Conservation (phyloP, 352 stramenopile species). For the Globisporangium radiosum region DNA sequence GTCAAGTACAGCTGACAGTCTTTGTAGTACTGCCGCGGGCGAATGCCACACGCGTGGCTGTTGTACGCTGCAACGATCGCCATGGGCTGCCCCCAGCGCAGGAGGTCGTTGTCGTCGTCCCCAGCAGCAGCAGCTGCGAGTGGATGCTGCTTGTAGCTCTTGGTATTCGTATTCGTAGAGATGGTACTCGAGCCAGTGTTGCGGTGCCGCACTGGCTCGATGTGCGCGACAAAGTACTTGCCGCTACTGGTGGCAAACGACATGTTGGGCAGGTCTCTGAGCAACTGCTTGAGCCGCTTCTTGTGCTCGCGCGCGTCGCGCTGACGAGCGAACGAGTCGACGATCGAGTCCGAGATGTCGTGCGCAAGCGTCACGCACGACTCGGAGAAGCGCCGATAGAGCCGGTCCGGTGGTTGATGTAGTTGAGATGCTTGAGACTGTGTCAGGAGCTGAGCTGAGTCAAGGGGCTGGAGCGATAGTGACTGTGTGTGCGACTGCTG, state of each 20-base stretch:
- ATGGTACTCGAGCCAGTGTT: not conserved
- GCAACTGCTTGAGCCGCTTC: slow-evolving; percentile 37
- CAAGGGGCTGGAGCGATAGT: too few species aligned
- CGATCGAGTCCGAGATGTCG: slow-evolving; percentile 17
- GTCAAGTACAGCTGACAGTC: slow-evolving; percentile 70
- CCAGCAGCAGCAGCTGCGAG: not conserved
- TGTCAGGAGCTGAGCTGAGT: too few species aligned
- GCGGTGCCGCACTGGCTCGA: slow-evolving; percentile 36
- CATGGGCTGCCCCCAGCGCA: slow-evolving; percentile 66
- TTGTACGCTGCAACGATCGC: slow-evolving; percentile 52
- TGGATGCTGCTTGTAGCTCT: not conserved
- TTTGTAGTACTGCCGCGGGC: slow-evolving; percentile 71
- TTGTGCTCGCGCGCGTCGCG: slow-evolving; percentile 44
- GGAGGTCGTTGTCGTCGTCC: slow-evolving; percentile 18
- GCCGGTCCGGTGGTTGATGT: slow-evolving; percentile 1
- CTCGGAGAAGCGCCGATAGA: slow-evolving; percentile 17
- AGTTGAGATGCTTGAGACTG: too few species aligned
- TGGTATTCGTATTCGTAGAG: not conserved
- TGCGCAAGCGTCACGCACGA: slow-evolving; percentile 32
- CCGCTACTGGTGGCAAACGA: slow-evolving; percentile 48
- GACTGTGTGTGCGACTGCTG: not conserved
- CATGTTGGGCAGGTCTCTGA: slow-evolving; percentile 76
- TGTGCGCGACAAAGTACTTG: slow-evolving; percentile 53
- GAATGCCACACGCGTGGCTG: slow-evolving; percentile 44
- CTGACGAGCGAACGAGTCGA: slow-evolving; percentile 34